A percentile compares a stretch with the other conserved stretches of the same genome.
These are phyloP conservation scores for Kwoniella dejecticola DNA, from an alignment of 768 basidiomycete species.

Conservation along the genomic window DNA sequence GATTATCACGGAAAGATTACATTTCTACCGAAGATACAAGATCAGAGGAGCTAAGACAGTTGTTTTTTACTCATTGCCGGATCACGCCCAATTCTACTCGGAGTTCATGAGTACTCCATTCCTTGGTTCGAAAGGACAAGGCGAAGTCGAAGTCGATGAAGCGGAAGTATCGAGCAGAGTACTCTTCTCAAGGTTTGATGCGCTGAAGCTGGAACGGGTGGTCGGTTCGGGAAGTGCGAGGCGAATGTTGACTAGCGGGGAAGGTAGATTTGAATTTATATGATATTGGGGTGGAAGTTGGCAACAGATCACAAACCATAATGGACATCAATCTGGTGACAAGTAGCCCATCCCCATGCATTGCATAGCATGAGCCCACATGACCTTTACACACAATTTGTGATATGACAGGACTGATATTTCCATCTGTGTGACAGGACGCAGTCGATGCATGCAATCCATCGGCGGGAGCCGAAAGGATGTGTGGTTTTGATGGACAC, in stretches of 20 bases:
- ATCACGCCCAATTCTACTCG: conserved; percentile 87
- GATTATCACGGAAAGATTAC: conserved; percentile 94
- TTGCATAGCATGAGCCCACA: too few species aligned
- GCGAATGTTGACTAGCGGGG: conserved; percentile 56
- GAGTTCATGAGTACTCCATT: conserved; percentile 89
- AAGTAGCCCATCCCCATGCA: too few species aligned
- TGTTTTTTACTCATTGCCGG: conserved; percentile 89
- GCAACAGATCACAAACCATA: too few species aligned
- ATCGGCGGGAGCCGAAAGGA: too few species aligned
- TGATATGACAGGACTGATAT: too few species aligned
- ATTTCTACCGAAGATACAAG: conserved; percentile 95
- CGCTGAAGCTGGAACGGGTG: conserved; percentile 82
- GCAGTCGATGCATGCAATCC: too few species aligned
- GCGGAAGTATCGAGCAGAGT: conserved; percentile 80
- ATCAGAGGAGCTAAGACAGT: conserved; percentile 89
- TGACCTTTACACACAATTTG: too few species aligned
- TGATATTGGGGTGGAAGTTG: conserved; percentile 11
- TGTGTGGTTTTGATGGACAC: too few species aligned
- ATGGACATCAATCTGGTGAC: too few species aligned
- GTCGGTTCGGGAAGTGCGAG: conserved; percentile 61
- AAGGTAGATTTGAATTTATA: conserved; percentile 57
- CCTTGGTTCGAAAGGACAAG: conserved; percentile 63
- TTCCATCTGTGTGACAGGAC: too few species aligned
- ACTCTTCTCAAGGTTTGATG: conserved; percentile 85
- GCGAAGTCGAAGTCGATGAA: conserved; percentile 80